A percentile compares a stretch with the other conserved stretches of the same genome.
phyloP scores from a whole-genome alignment of 73 alveolate genomes.

The Effrenium voratum region DNA sequence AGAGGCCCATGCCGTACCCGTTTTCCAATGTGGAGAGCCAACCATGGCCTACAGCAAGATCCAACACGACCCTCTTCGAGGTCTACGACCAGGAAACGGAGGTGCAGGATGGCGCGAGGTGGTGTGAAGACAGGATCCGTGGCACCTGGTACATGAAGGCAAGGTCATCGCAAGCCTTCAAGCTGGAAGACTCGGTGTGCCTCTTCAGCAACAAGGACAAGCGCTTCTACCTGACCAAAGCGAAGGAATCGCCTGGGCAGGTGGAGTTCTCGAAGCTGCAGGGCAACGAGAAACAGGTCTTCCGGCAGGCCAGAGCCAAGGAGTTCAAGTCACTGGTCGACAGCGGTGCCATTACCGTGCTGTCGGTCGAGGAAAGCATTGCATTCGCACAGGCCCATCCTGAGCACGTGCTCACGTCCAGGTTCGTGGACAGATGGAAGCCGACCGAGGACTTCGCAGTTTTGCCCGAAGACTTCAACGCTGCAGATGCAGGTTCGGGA shows the following conservation, averaged over 20 bases:
- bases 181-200: neutral
- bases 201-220: neutral
- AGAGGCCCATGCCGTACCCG: neutral
- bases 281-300: neutral
- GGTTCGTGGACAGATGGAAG: conserved; percentile 19
- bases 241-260: conserved; percentile 45
- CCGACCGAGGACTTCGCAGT: neutral
- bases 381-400: neutral
- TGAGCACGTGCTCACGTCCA: neutral
- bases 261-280: neutral
- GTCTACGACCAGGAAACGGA: too few species aligned
- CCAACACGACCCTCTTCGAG: too few species aligned
- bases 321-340: conserved; percentile 18
- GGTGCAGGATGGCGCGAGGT: too few species aligned
- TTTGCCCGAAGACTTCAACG: neutral
- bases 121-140: too few species aligned
- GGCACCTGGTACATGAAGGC: too few species aligned
- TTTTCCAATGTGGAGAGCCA: neutral
- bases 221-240: neutral
- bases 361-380: neutral
- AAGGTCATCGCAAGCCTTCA: too few species aligned
- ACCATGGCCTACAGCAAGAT: neutral
- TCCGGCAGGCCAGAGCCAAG: conserved; percentile 3
- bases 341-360: neutral
- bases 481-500: too few species aligned